These are phyloP conservation scores for Athelia psychrophila DNA, from an alignment of 1,284 basidiomycete genomes.

Conservation along the genomic window DNA sequence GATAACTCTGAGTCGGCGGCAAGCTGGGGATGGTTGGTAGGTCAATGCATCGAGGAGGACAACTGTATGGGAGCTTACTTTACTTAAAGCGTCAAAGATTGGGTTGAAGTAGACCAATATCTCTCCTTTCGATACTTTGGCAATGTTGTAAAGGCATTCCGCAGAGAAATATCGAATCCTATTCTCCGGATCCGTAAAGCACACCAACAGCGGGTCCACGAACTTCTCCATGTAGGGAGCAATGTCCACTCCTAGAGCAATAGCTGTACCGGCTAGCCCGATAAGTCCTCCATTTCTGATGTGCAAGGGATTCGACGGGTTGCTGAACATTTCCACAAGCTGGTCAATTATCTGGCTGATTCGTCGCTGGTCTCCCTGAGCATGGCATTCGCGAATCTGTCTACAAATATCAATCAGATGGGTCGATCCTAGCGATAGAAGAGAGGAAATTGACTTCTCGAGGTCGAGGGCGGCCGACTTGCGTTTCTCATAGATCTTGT, in stretches of 20 bases:
- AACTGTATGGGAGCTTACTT: slow-evolving; percentile 50
- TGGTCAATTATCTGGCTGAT: slow-evolving; percentile 93
- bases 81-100: slow-evolving; percentile 96
- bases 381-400: slow-evolving; percentile 86
- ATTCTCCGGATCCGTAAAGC: slow-evolving; percentile 94
- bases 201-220: slow-evolving; percentile 86
- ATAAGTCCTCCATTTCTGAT: slow-evolving; percentile 95
- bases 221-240: slow-evolving; percentile 94
- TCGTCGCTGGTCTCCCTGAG: slow-evolving; percentile 75
- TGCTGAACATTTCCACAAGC: slow-evolving; percentile 89
- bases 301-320: slow-evolving; percentile 78
- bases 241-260: slow-evolving; percentile 92
- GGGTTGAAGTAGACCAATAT: slow-evolving; percentile 98
- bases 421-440: slow-evolving; percentile 7
- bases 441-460: slow-evolving; percentile 70
- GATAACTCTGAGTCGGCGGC: slow-evolving; percentile 95
- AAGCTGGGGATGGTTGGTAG: slow-evolving; percentile 56
- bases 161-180: slow-evolving; percentile 96
- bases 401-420: slow-evolving; percentile 29
- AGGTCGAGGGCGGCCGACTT: slow-evolving; percentile 95
- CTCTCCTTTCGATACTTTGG: slow-evolving; percentile 97
- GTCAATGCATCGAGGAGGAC: slow-evolving; percentile 1
- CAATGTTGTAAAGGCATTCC: slow-evolving; percentile 98
- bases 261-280: slow-evolving; percentile 94
- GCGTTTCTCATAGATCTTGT: slow-evolving; percentile 93